These are phyloP conservation scores for Solanum chiquidenum DNA, from an alignment of 257 asterid species.

Conservation along the genomic window DNA sequence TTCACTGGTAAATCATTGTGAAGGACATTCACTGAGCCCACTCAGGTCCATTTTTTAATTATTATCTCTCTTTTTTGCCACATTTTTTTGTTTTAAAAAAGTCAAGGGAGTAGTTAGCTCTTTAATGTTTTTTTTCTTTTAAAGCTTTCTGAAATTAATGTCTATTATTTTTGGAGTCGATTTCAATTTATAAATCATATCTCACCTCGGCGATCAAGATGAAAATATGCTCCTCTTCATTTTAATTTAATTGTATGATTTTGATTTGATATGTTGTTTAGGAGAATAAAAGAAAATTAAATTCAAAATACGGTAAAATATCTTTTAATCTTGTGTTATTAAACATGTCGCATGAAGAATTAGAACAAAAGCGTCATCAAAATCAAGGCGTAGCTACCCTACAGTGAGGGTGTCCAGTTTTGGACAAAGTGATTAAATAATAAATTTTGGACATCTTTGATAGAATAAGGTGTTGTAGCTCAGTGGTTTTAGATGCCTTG, in stretches of 20 bases:
- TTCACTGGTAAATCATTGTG: neutral
- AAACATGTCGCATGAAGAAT: neutral
- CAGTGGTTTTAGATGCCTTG: no score
- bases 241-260: neutral
- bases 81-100: neutral
- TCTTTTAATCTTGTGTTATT: neutral
- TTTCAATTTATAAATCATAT: neutral
- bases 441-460: no score
- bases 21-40: neutral
- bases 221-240: neutral
- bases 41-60: neutral
- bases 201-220: neutral
- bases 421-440: no score
- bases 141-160: neutral
- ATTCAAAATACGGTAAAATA: no score
- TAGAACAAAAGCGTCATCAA: neutral
- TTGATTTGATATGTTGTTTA: neutral
- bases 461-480: no score
- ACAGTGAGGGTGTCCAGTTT: no score
- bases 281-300: neutral
- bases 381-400: no score
- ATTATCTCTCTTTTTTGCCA: neutral
- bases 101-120: neutral
- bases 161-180: neutral
- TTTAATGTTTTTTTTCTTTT: neutral